Percentiles rank a stretch among this genome's conserved stretches.
Evolutionary conservation across 257 asterid species (phyloP).

Genomic region (Nicotiana sylvestris): DNA sequence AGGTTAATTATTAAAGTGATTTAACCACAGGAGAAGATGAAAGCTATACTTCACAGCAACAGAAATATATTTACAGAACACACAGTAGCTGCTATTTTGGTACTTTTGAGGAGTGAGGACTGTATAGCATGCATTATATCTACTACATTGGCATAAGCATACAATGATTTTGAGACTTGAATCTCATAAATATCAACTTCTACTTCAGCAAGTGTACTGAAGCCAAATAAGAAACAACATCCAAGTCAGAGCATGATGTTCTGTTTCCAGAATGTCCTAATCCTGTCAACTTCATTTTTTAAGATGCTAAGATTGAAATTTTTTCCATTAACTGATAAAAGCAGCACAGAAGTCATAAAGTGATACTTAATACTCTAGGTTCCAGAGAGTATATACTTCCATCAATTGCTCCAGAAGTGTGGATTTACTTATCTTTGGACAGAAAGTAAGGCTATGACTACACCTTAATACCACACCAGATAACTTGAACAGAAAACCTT

Average conservation of each 20-base stretch:
- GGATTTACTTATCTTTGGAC: background rate
- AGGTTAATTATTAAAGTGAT: background rate
- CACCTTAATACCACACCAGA: background rate
- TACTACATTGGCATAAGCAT: background rate
- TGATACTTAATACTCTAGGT: background rate
- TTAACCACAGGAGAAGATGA: background rate
- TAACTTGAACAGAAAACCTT: background rate
- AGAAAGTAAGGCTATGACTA: background rate
- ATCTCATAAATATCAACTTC: background rate
- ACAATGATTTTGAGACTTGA: background rate
- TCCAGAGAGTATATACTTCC: background rate
- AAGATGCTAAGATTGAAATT: background rate
- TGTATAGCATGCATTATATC: background rate
- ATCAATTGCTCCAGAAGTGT: background rate
- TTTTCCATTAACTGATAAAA: background rate
- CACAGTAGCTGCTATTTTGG: background rate
- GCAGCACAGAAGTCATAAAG: background rate
- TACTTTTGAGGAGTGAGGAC: background rate
- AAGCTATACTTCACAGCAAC: background rate
- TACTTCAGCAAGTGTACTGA: background rate
- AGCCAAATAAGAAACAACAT: background rate
- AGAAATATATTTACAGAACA: background rate
- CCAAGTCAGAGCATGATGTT: background rate
- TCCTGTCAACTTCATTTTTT: background rate
- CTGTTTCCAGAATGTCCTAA: background rate